Base-by-base conservation (phyloP, 2,329 filamentous ascomycete species). In the Fusarium anthophilum region DNA sequence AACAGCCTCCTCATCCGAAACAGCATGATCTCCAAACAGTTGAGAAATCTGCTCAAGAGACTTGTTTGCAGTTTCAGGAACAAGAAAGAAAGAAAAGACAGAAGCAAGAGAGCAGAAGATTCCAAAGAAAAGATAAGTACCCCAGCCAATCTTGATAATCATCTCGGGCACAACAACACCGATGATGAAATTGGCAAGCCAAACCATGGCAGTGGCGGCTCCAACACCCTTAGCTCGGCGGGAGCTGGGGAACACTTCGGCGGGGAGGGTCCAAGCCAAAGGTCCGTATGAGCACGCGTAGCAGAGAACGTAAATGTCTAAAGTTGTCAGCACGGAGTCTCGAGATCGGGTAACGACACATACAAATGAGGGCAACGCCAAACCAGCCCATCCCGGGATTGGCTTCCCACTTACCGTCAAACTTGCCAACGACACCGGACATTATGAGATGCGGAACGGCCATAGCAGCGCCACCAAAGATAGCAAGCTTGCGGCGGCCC, bases 91-190 rank as follows among this genome's bases (percentile, higher is more conserved):
- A 5, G 72, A 75, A 28, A 72, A 90, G 6, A 86, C 58, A 7
- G 84, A 80, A 2, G 85, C 83, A 6, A 87, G 77, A 1, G 85
- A 71, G 69, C 87, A 88, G 70, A 88, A 88, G 8, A 84, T 77
- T 0, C 85, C 87, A 58, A 89, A 90, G 81, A 90, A 89, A 13
- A 88, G 81, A 66, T 89, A 89, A 0, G 84, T 84, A 3, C 84
- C 83, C 70, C 80, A 86, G 5, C 81, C 81, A 4, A 86, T 87
- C 51, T 86, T 84, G 58, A 87, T 80, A 6, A 90, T 82, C 45
- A 90, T 83, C 8, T 87, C 86, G 0, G 88, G 89, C 0, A 87
- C 89, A 20, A 88, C 85, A 20, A 89, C 83, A 17, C 88, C 87
- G 57, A 79, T 73, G 38, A 78, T 86, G 61, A 80, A 81, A 66